Evolutionary conservation across 129 eudicot genomes (phyloP), one percentile per base, ranked within the genome.

Genomic region (Silybum marianum): DNA sequence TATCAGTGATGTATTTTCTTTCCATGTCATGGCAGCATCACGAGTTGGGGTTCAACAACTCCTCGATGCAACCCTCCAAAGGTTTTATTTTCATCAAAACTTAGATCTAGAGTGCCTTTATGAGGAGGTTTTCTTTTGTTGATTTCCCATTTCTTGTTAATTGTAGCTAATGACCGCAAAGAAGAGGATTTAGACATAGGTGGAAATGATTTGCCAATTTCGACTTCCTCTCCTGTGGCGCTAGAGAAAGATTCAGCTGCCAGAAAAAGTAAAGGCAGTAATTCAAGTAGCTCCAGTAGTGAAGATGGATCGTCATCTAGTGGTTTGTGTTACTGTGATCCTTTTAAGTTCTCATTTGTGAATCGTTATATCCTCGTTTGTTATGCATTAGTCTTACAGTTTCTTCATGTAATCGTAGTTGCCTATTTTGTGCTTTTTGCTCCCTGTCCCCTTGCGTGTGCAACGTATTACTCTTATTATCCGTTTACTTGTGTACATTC

Each of bases 141-240:
- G 68, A 73, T 73, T 76, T 74, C 44, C 69, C 25, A 66, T 65
- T 28, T 69, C 4, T 48, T 77, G 9, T 63, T 81, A 13, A 67
- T 42, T 80, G 21, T 84, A 93, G 97, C 84, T 71, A 87, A 90
- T 81, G 91, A 90, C 60, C 81, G 74, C 16, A 85, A 78, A 28
- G 97, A 94, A 11, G 97, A 90, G 86, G 97, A 92, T 75, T 82
- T 94, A 23, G 98, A 94, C 83, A 92, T 94, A 84, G 96, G 91
- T 77, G 97, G 91, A 68, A 82, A 90, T 85, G 97, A 91, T 69
- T 65, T 88, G 51, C 98, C 98, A 69, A 73, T 80, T 22, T 79
- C 97, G 48, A 86, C 89, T 86, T 90, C 80, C 60, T 88, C 92
- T 51, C 88, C 90, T 4, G 88, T 91, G 54, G 89, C 84, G 84